Evolutionary conservation across 345 rosid genomes (phyloP).

Genomic region (Populus davidiana): DNA sequence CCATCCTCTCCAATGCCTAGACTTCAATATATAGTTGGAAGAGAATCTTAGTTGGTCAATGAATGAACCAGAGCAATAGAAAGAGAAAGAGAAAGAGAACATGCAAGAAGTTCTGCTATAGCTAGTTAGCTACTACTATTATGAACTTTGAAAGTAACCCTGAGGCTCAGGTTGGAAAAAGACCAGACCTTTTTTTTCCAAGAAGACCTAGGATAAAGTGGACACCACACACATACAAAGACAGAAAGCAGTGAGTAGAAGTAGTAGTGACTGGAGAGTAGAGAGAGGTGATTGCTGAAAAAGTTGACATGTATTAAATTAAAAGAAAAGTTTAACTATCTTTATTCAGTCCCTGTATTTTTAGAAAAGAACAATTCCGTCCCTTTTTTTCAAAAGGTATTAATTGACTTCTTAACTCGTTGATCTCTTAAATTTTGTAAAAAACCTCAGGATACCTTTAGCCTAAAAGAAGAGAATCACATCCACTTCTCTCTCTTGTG

Average conservation of each 20-base stretch:
- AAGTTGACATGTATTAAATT: not conserved
- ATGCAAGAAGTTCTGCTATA: not conserved
- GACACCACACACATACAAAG: constrained; percentile 4
- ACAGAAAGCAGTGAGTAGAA: not conserved
- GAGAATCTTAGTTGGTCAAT: not conserved
- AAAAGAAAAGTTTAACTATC: too few species aligned
- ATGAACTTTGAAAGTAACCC: not conserved
- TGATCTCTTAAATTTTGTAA: too few species aligned
- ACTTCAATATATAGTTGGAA: not conserved
- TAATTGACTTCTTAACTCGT: too few species aligned
- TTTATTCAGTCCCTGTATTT: not conserved
- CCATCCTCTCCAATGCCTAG: not conserved
- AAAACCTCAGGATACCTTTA: too few species aligned
- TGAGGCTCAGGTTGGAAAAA: constrained; percentile 23
- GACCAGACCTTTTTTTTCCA: constrained; percentile 46
- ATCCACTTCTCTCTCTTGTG: too few species aligned
- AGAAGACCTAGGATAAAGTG: constrained; percentile 25
- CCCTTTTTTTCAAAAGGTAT: too few species aligned
- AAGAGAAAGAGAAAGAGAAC: constrained; percentile 11
- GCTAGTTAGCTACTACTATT: not conserved
- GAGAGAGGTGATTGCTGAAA: not conserved
- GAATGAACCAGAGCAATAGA: not conserved
- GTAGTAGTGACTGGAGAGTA: not conserved
- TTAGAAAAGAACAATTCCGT: not conserved
- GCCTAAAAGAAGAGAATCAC: too few species aligned